Evolutionary conservation across 1,284 basidiomycete species (phyloP), one percentile per base, ranked within the genome.

Genomic region (Flammula alnicola): DNA sequence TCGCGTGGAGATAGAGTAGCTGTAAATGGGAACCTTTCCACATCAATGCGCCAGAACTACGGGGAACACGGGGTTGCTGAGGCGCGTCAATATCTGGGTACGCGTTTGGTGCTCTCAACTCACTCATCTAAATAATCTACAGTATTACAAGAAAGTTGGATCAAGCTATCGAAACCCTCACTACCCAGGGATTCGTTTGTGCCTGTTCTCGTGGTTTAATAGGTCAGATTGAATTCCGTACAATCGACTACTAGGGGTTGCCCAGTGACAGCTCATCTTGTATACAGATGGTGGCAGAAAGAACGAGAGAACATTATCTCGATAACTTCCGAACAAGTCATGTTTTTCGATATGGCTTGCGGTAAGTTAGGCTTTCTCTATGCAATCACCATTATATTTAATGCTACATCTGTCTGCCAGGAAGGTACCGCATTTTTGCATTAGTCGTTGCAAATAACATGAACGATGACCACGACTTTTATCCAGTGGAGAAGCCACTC

Each of bases 1-100:
- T 71, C 65, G 33, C 66, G 78, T 60, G 75, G 78, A 5, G 69
- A 76, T 55, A 72, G 77, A 20, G 62, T 71, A 27, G 52, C 60
- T 16, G 68, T 69, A 2, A 61, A 67, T 17, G 78, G 77, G 11
- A 86, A 80, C 54, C 66, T 85, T 27, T 80, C 76, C 14, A 68
- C 71, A 48, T 86, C 86, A 3, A 90, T 89, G 86, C 72, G 86
- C 14, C 74, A 80, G 41, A 88, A 89, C 61, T 88, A 88, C 56
- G 74, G 71, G 22, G 75, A 82, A 47, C 76, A 81, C 58, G 86
- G 86, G 1, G 84, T 88, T 3, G 80, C 80, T 51, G 78, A 86
- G 65, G 82, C 84, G 64, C 6, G 69, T 47, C 2, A 12, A 10
- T 5, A 33, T 11, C 16, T 25, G n/a, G n/a, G n/a, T n/a, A n/a